A percentile compares a stretch with the other conserved stretches of the same genome.
Conservation (phyloP, 176 grass and related monocot species). For the Saccharum officinarum region DNA sequence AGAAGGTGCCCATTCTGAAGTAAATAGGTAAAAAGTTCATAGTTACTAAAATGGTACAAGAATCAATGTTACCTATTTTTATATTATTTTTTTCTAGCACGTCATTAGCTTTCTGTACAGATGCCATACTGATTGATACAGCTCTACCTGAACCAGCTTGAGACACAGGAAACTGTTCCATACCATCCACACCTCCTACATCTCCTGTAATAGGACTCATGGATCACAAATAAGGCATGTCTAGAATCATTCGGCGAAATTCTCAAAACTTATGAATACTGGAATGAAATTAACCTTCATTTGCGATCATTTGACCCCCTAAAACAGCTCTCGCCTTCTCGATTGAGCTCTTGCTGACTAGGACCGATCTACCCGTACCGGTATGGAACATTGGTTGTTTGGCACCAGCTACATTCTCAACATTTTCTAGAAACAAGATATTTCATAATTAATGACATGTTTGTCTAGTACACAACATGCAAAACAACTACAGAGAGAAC, state of each 20-base stretch:
- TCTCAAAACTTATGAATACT: not conserved
- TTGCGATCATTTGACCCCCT: slow-evolving; percentile 33
- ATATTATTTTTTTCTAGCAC: slow-evolving; percentile 48
- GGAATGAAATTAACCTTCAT: slow-evolving; percentile 32
- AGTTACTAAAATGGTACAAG: not conserved
- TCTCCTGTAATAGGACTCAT: slow-evolving; percentile 17
- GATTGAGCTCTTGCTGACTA: slow-evolving; percentile 49
- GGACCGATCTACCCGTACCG: slow-evolving; percentile 39
- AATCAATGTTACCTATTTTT: slow-evolving; percentile 19
- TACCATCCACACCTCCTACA: slow-evolving; percentile 22
- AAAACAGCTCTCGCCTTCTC: slow-evolving; percentile 57
- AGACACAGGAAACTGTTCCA: slow-evolving; percentile 40
- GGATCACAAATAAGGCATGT: slow-evolving; percentile 13
- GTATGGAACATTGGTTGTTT: slow-evolving; percentile 51
- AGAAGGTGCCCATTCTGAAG: not conserved
- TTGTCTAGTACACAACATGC: not conserved
- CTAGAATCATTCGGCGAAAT: slow-evolving; percentile 3
- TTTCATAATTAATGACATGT: slow-evolving; percentile 11
- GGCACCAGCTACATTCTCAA: slow-evolving; percentile 4
- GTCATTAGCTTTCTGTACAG: slow-evolving; percentile 46
- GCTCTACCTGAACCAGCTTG: slow-evolving; percentile 49
- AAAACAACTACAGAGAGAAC: not conserved
- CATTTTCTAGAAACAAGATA: slow-evolving; percentile 28
- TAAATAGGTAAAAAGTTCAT: slow-evolving; percentile 8
- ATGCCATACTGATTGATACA: slow-evolving; percentile 44